Base-by-base conservation (phyloP, 345 rosid species). In the Corchorus capsularis region DNA sequence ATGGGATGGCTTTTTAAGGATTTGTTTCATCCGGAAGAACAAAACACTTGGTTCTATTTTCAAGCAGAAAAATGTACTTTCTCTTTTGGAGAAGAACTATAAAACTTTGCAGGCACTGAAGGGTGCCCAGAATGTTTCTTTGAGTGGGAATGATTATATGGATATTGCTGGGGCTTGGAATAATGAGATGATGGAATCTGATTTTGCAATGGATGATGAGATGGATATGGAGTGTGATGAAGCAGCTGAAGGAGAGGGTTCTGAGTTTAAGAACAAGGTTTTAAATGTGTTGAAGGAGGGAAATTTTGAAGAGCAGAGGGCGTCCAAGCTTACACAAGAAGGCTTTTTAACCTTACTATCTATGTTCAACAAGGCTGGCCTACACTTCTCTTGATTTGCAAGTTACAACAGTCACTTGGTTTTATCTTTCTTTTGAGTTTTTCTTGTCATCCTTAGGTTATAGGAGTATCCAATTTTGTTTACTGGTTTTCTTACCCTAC, bases 11-110 rank as follows among this genome's bases (percentile, higher is more conserved):
- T 81, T 93, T 72, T 79, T 90, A 53, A 78, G 99, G 62, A 83
- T 93, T 60, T 95, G 99, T 84, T 95, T 95, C 84, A 93, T 88
- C 46, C 75, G 97, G 60, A 95, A 93, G 89, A 95, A 95, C 89
- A 95, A 89, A 75, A 95, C 98, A 2, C 83, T 93, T 4, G 91
- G 99, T 13, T 79, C 99, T 0, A 85, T 95, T 80, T 95, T 95
- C 82, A 87, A 84, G 84, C 89, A 86, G 80, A 95, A 91, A 60
- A 81, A 87, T 73, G 92, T 95, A 10, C 77, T 93, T 13, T 74
- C 85, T 0, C 70, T 86, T 84, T 86, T 95, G 12, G 97, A 91
- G 79, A 94, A 90, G 90, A 94, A 94, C 80, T 91, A 82, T 87
- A 87, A 85, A 86, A 95, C 98, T 17, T 78, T 95, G 71, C 98